Evolutionary conservation across 2,329 filamentous ascomycete species (phyloP), one percentile per base, ranked within the genome.

Genomic region (Cryphonectria nitschkei): DNA sequence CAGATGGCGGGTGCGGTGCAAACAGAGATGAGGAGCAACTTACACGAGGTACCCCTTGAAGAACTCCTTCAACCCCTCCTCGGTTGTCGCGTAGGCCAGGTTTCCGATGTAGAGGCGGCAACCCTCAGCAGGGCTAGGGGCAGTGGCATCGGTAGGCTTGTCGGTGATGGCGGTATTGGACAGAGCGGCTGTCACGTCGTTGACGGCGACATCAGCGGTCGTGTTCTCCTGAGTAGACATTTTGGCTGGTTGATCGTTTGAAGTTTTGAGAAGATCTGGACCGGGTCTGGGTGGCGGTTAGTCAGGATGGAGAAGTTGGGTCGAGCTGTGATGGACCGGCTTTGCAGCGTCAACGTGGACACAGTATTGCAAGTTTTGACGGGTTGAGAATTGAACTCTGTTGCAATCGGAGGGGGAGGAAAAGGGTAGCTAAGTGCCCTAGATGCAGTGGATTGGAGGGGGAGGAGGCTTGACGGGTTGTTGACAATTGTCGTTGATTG

Each of bases 51-150:
- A 98, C 85, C 92, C 93, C 89, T 96, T 95, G 92, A 99, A 99
- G 90, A 99, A 99, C 80, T 96, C 93, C 89, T 97, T 97, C 90
- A 99, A 94, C 92, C 98, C 94, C 92, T 93, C 96, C 93, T 98
- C 96, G 84, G 94, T 97, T 91, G 96, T 98, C 92, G 95, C 95
- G 85, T 99, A 99, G 81, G 96, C 96, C 90, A 99, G 93, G 89
- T 99, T 99, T 89, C 96, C 96, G 88, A 99, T 98, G 88, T 99
- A 99, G 80, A 99, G 92, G 87, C 96, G 94, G 88, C 96, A 94
- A 84, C 96, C 95, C 89, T 99, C 96, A 85, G 95, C 95, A 84
- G 96, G 96, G 87, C 94, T 97, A 86, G 94, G 94, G 84, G 96
- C 92, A 81, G 96, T 94, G 83, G 95, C 94, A 84, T 97, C 94